Evolutionary conservation across 208 protist genomes (phyloP).

Genomic region (Endotrypanum monterogeii): DNA sequence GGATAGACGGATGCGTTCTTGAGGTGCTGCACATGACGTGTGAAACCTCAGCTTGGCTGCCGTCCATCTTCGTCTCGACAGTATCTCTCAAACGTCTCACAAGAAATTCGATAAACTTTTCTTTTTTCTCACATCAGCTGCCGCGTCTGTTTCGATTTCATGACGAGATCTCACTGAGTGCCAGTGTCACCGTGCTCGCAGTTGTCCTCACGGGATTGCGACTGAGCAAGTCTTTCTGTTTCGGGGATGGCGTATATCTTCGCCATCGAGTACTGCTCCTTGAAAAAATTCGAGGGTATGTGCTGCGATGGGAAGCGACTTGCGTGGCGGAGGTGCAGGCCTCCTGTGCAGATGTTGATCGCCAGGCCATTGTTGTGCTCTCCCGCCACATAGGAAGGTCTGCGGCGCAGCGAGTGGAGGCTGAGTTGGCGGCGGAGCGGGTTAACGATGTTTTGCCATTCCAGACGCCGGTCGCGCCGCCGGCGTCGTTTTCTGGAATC

Average conservation of each 20-base stretch:
- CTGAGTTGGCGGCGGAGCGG: not conserved
- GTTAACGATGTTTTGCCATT: not conserved
- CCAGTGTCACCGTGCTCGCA: constrained; percentile 10
- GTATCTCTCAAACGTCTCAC: not conserved
- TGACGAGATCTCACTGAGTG: not conserved
- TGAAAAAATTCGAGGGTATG: constrained; percentile 22
- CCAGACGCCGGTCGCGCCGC: not conserved
- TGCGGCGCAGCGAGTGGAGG: not conserved
- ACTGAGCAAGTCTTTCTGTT: constrained; percentile 13
- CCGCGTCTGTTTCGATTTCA: not conserved
- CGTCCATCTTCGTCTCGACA: not conserved
- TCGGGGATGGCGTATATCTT: constrained; percentile 37
- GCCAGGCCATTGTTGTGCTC: constrained; percentile 6
- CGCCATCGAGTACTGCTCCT: constrained; percentile 42
- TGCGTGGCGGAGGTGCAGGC: constrained; percentile 41
- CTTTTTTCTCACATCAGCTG: not conserved
- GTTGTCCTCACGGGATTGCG: constrained; percentile 23
- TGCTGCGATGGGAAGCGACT: constrained; percentile 43
- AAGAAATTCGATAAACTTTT: not conserved
- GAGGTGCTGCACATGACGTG: not conserved
- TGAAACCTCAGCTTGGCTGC: not conserved
- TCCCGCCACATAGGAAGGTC: constrained; percentile 2
- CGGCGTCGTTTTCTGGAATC: constrained; percentile 29
- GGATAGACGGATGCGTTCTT: not conserved
- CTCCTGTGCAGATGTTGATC: constrained; percentile 20